Percentiles rank a stretch among this genome's conserved stretches.
These are phyloP conservation scores for Trichophyton simii DNA, from an alignment of 2,329 filamentous ascomycete genomes.

Conservation along the genomic window DNA sequence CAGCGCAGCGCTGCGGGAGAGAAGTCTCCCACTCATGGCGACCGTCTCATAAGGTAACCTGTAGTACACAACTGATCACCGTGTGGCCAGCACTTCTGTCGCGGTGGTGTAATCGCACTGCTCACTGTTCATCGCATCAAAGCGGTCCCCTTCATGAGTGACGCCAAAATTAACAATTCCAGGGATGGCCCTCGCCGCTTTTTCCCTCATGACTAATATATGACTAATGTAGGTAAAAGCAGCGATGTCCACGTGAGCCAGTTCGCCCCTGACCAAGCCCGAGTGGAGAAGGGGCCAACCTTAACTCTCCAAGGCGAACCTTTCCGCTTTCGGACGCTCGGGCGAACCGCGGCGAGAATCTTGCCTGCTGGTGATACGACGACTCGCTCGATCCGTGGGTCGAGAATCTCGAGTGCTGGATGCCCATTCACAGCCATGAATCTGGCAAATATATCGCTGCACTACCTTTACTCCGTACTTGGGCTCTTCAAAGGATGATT, in stretches of 20 bases:
- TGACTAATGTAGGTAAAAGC: not conserved
- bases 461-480: too few species aligned
- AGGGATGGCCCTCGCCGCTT: not conserved
- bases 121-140: not conserved
- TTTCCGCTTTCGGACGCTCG: too few species aligned
- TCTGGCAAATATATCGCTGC: too few species aligned
- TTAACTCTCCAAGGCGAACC: not conserved
- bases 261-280: not conserved
- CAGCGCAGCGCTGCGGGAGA: conserved; percentile 60
- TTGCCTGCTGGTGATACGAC: too few species aligned
- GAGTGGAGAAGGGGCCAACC: not conserved
- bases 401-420: too few species aligned
- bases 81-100: not conserved
- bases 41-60: conserved; percentile 22
- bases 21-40: conserved; percentile 59
- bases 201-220: not conserved
- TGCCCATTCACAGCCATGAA: too few species aligned
- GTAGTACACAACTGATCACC: not conserved
- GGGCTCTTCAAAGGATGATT: too few species aligned
- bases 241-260: not conserved
- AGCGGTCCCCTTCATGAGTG: not conserved
- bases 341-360: too few species aligned
- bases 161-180: not conserved
- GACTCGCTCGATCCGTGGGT: too few species aligned
- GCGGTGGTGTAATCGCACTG: too few species aligned